Evolutionary conservation across 192 early-diverging fungal species (phyloP).

Genomic region (Coemansia sp.): DNA sequence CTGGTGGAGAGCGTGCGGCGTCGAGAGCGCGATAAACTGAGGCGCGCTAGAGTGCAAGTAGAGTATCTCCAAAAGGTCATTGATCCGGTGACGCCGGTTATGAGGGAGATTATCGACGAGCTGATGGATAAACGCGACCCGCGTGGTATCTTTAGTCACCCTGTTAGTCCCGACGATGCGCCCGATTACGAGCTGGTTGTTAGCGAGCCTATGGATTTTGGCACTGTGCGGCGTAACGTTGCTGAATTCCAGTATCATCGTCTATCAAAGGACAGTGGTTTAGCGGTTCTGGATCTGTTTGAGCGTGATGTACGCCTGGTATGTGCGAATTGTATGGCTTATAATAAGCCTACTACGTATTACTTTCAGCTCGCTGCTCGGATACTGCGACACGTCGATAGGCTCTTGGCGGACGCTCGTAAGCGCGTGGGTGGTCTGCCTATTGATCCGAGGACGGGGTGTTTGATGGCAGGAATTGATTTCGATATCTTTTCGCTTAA

Average conservation of each 20-base stretch:
- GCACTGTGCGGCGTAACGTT: conserved; percentile 64
- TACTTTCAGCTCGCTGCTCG: conserved; percentile 46
- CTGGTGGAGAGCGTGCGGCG: conserved; percentile 76
- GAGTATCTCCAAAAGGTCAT: conserved; percentile 69
- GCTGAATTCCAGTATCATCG: conserved; percentile 58
- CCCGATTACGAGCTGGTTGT: conserved; percentile 81
- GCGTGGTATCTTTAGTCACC: conserved; percentile 67
- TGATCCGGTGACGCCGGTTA: conserved; percentile 71
- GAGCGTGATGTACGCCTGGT: conserved; percentile 54
- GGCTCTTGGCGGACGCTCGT: conserved; percentile 23
- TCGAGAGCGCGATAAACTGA: conserved; percentile 74
- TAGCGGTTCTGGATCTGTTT: conserved; percentile 57
- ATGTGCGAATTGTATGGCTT: conserved; percentile 44
- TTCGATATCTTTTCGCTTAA: conserved; percentile 32
- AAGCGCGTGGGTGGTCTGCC: conserved; percentile 12
- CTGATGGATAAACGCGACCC: conserved; percentile 73
- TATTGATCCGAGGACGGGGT: conserved; percentile 37
- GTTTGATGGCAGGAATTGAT: conserved; percentile 24
- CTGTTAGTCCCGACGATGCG: conserved; percentile 67
- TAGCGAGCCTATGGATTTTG: conserved; percentile 78
- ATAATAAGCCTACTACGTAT: conserved; percentile 54
- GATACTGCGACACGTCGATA: conserved; percentile 27
- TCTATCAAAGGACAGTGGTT: not conserved
- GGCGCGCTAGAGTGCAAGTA: conserved; percentile 60
- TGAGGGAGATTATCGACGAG: conserved; percentile 68